These are phyloP conservation scores for Panaeolus cyanescens DNA, from an alignment of 768 basidiomycete species.

Conservation along the genomic window DNA sequence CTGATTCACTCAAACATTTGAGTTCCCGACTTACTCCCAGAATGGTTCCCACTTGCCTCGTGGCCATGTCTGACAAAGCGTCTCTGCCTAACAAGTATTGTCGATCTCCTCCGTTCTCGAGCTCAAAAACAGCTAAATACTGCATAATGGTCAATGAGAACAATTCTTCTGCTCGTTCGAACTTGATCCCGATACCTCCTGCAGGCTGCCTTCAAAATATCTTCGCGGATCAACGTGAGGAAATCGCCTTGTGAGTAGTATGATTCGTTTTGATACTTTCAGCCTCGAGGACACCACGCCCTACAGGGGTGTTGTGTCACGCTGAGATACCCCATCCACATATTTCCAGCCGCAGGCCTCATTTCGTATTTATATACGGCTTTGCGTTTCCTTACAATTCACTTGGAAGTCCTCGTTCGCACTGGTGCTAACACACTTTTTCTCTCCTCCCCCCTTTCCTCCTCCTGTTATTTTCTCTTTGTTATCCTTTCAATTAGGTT, in stretches of 20 bases:
- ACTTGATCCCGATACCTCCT: conserved; percentile 13
- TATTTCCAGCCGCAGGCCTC: conserved; percentile 3
- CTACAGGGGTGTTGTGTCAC: conserved; percentile 47
- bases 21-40: conserved; percentile 17
- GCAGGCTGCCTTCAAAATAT: conserved; percentile 13
- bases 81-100: conserved; percentile 11
- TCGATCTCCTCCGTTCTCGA: conserved; percentile 14
- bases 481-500: conserved; percentile 17
- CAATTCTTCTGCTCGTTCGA: conserved; percentile 13
- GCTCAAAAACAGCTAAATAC: conserved; percentile 24
- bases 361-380: conserved; percentile 1
- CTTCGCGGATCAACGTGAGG: conserved; percentile 42
- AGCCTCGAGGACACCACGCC: conserved; percentile 82
- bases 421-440: conserved; percentile 45
- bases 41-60: conserved; percentile 19
- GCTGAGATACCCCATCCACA: conserved; percentile 10
- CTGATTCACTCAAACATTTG: conserved; percentile 23
- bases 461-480: conserved; percentile 20
- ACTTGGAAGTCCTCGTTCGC: conserved; percentile 45
- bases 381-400: conserved; percentile 26
- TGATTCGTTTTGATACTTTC: conserved; percentile 40
- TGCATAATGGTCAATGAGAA: conserved; percentile 2
- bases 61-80: conserved; percentile 19
- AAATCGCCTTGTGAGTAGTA: conserved; percentile 37
- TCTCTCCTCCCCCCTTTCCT: conserved; percentile 21